phyloP scores from a whole-genome alignment of 148 eudicot genomes.

The Diospyros kaki region DNA sequence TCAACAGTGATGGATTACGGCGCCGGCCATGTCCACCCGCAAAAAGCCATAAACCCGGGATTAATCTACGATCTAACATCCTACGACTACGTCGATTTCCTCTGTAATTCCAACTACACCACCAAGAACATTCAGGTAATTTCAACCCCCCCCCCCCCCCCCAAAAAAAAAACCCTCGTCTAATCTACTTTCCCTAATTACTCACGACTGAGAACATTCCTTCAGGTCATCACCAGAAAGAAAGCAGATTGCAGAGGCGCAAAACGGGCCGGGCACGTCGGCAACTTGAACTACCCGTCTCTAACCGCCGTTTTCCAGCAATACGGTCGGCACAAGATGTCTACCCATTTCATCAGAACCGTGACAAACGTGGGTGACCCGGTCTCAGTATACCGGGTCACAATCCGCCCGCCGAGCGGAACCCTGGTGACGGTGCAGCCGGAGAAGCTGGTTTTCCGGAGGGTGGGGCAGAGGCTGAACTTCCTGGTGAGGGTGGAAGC shows the following conservation, averaged over 20 bases:
- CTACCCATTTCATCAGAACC: constrained; percentile 67
- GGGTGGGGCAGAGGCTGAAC: constrained; percentile 71
- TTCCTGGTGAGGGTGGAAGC: constrained; percentile 67
- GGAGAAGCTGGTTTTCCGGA: constrained; percentile 46
- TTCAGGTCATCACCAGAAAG: constrained; percentile 59
- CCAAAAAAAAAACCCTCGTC: too few relatives aligned
- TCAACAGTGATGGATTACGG: constrained; percentile 86
- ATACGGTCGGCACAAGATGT: constrained; percentile 62
- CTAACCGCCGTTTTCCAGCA: constrained; percentile 67
- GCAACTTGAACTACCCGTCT: constrained; percentile 86
- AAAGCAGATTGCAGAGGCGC: constrained; percentile 57
- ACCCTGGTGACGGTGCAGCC: constrained; percentile 68
- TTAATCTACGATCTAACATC: constrained; percentile 62
- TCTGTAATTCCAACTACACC: constrained; percentile 78
- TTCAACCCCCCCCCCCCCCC: too few relatives aligned
- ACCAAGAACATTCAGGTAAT: constrained; percentile 43
- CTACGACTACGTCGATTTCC: constrained; percentile 72
- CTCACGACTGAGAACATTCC: too few relatives aligned
- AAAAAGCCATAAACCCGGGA: constrained; percentile 91
- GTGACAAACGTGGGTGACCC: constrained; percentile 84
- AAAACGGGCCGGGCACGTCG: constrained; percentile 62
- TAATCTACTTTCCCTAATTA: too few relatives aligned
- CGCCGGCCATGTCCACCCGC: constrained; percentile 88
- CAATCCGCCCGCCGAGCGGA: constrained; percentile 50
- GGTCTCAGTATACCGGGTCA: constrained; percentile 51